A percentile compares a stretch with the other conserved stretches of the same genome.
Conservation (phyloP, 352 stramenopile species). For the Pythium brachiatum region DNA sequence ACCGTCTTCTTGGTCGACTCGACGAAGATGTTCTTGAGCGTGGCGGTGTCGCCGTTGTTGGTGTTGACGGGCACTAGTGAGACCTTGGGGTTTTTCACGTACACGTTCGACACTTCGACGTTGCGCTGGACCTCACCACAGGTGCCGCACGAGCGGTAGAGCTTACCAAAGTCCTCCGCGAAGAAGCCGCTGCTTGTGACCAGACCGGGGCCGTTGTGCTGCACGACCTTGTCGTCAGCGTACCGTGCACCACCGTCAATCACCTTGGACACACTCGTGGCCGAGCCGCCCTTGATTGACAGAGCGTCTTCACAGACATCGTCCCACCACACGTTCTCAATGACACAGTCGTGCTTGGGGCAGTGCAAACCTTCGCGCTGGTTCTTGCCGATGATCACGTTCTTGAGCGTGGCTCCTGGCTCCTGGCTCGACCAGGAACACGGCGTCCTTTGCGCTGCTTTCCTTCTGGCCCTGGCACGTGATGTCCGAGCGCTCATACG, state of each 20-base stretch:
- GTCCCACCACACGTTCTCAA: conserved; percentile 58
- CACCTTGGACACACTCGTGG: conserved; percentile 31
- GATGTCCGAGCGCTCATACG: conserved; percentile 28
- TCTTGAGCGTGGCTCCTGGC: conserved; percentile 30
- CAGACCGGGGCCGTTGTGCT: conserved; percentile 43
- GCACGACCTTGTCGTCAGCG: conserved; percentile 50
- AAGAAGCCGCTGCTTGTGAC: conserved; percentile 47
- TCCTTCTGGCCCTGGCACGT: conserved; percentile 23
- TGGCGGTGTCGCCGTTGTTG: conserved; percentile 33
- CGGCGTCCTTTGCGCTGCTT: conserved; percentile 1
- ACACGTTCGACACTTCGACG: conserved; percentile 42
- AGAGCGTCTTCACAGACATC: conserved; percentile 49
- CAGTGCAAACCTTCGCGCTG: conserved; percentile 27
- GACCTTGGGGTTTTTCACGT: conserved; percentile 36
- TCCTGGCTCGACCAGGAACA: conserved; percentile 34
- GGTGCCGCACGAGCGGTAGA: conserved; percentile 43
- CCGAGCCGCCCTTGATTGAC: conserved; percentile 40
- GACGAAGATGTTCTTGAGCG: conserved; percentile 28
- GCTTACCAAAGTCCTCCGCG: conserved; percentile 42
- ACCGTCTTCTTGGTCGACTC: conserved; percentile 23
- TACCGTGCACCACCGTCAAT: conserved; percentile 37
- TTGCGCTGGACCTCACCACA: conserved; percentile 35
- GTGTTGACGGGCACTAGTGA: conserved; percentile 46
- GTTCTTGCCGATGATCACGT: conserved; percentile 35
- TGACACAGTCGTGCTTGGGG: conserved; percentile 35